Evolutionary conservation across 2,329 filamentous ascomycete genomes (phyloP).

Genomic region (Colletotrichum cordylinicola): DNA sequence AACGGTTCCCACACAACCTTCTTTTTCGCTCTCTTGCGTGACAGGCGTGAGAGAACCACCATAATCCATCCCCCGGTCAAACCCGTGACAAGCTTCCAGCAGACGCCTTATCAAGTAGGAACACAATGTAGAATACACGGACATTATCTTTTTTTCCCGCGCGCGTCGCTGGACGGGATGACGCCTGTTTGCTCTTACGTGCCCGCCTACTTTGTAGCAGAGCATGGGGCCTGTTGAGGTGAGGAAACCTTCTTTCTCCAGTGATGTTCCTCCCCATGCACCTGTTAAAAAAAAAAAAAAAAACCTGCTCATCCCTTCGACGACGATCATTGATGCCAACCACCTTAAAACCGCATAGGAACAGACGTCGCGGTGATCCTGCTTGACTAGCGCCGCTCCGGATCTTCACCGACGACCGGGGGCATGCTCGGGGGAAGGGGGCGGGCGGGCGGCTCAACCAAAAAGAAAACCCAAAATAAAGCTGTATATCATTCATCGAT

Average conservation of each 20-base stretch:
- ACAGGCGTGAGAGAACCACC: neutral
- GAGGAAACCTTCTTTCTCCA: neutral
- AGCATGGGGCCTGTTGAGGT: neutral
- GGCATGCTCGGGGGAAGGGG: neutral
- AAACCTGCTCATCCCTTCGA: neutral
- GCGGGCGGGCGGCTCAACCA: neutral
- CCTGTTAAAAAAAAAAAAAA: too few species aligned
- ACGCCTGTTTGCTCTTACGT: neutral
- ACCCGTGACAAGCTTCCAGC: neutral
- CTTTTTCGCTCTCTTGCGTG: neutral
- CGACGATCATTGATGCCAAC: neutral
- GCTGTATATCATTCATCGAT: neutral
- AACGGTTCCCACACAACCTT: neutral
- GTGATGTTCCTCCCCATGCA: neutral
- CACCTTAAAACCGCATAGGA: neutral
- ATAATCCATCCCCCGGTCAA: neutral
- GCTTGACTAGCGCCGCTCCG: neutral
- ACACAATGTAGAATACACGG: too few species aligned
- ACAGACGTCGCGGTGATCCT: neutral
- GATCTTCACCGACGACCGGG: neutral
- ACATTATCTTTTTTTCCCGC: neutral
- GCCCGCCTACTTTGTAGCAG: neutral
- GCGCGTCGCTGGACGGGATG: neutral
- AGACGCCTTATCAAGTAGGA: neutral
- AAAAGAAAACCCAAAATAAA: neutral